These are phyloP conservation scores for Chaetomium cochliodes DNA, from an alignment of 495 filamentous ascomycete genomes.

Conservation along the genomic window DNA sequence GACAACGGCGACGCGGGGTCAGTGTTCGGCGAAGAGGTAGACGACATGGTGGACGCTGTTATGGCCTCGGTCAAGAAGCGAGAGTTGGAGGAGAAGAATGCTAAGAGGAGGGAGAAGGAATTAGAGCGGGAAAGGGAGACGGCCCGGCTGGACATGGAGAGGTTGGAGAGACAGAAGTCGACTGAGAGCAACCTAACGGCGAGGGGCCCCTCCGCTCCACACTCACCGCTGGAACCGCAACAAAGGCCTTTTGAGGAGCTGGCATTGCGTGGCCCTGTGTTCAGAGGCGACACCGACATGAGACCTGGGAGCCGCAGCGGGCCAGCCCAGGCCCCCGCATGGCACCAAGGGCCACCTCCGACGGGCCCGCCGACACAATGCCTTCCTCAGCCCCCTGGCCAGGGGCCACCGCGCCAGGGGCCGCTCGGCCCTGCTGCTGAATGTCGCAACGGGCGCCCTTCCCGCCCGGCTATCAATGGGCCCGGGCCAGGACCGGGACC, in stretches of 20 bases:
- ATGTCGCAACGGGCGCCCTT: background rate
- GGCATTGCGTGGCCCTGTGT: slow-evolving; percentile 21
- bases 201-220: slow-evolving; percentile 3
- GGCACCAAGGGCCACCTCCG: slow-evolving; percentile 32
- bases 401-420: slow-evolving; percentile 22
- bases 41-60: slow-evolving; percentile 35
- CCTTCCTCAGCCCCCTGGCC: slow-evolving; percentile 27
- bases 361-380: slow-evolving; percentile 35
- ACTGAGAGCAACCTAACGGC: slow-evolving; percentile 22
- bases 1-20: slow-evolving; percentile 30
- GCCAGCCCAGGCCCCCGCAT: background rate
- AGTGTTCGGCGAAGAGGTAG: slow-evolving; percentile 35
- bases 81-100: slow-evolving; percentile 31
- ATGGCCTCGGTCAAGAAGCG: slow-evolving; percentile 36
- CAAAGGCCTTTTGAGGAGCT: background rate
- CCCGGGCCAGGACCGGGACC: background rate
- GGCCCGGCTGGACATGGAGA: slow-evolving; percentile 30
- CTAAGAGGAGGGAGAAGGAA: slow-evolving; percentile 24
- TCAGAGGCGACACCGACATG: slow-evolving; percentile 29
- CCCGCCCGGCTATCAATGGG: background rate
- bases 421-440: slow-evolving; percentile 11
- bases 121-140: slow-evolving; percentile 26
- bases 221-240: slow-evolving; percentile 8
- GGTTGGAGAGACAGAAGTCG: slow-evolving; percentile 28
- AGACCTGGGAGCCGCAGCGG: slow-evolving; percentile 29